phyloP scores from a whole-genome alignment of 306 rosid species.

The Albizia julibrissin region DNA sequence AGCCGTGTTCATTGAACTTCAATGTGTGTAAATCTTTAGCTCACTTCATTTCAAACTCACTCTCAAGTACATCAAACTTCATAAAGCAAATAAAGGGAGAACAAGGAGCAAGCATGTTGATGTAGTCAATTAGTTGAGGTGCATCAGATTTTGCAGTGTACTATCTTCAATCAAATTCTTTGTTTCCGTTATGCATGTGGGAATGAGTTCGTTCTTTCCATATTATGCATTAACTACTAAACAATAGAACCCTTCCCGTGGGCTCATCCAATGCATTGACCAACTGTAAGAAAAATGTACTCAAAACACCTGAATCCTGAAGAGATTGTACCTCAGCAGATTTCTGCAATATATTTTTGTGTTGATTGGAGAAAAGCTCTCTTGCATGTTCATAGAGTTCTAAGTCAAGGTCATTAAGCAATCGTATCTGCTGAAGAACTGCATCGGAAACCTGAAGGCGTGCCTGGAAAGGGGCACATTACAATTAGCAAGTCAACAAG shows the following conservation, averaged over 20 bases:
- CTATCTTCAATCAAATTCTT: not conserved
- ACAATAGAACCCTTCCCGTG: not conserved
- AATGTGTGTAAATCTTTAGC: no score
- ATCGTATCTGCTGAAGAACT: slow-evolving; percentile 62
- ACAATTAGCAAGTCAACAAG: slow-evolving; percentile 24
- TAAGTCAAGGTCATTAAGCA: slow-evolving; percentile 83
- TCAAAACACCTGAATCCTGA: slow-evolving; percentile 22
- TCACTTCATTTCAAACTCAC: no score
- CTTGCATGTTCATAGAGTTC: slow-evolving; percentile 81
- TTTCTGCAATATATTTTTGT: slow-evolving; percentile 39
- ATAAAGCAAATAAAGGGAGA: no score
- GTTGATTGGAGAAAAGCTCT: slow-evolving; percentile 62
- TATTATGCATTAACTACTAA: not conserved
- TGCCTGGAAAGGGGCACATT: slow-evolving; percentile 52
- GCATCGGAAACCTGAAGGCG: slow-evolving; percentile 65
- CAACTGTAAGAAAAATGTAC: not conserved
- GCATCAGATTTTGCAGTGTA: not conserved
- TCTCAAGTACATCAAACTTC: no score
- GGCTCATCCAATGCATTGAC: not conserved
- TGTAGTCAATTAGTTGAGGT: not conserved
- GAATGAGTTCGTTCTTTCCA: not conserved
- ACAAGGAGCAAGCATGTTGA: no score
- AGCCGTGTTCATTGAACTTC: no score
- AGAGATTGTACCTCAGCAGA: slow-evolving; percentile 50
- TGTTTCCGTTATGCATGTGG: not conserved